Percentiles rank a stretch among this genome's conserved stretches.
Conservation (phyloP, 768 basidiomycete genomes). For the Butyriboletus loyo region DNA sequence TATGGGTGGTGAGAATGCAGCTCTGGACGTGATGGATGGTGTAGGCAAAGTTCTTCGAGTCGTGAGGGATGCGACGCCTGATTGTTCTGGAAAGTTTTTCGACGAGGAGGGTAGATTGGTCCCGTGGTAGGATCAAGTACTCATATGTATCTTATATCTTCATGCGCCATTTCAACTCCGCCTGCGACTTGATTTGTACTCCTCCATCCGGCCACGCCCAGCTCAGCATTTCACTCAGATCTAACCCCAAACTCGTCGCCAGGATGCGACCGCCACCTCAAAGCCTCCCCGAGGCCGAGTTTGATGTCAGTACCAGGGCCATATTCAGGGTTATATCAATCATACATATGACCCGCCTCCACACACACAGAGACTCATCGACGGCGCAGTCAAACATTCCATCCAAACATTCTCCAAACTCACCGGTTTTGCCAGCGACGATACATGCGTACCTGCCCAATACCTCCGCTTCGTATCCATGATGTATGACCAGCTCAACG, state of each 20-base stretch:
- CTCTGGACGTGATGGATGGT: slow-evolving; percentile 26
- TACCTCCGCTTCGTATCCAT: slow-evolving; percentile 21
- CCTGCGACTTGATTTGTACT: not conserved
- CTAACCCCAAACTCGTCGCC: not conserved
- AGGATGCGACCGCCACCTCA: not conserved
- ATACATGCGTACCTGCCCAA: slow-evolving; percentile 17
- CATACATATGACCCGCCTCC: not conserved
- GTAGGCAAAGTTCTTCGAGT: slow-evolving; percentile 25
- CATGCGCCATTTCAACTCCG: not conserved
- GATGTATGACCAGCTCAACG: slow-evolving; percentile 21
- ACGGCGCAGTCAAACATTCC: slow-evolving; percentile 9
- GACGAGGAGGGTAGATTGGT: slow-evolving; percentile 25
- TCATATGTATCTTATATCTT: slow-evolving; percentile 12
- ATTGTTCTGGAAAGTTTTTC: slow-evolving; percentile 31
- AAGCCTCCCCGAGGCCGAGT: slow-evolving; percentile 11
- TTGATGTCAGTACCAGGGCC: slow-evolving; percentile 16
- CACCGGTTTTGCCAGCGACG: slow-evolving; percentile 7
- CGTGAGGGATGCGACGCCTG: slow-evolving; percentile 18
- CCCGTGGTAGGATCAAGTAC: slow-evolving; percentile 6
- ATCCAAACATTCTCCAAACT: slow-evolving; percentile 14
- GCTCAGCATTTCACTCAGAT: not conserved
- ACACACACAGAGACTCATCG: slow-evolving; percentile 17
- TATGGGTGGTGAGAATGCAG: slow-evolving; percentile 30
- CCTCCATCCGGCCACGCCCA: not conserved
- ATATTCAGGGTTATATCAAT: not conserved